Base-by-base conservation (phyloP, 2,329 filamentous ascomycete species). In the Ilyonectria sp. region DNA sequence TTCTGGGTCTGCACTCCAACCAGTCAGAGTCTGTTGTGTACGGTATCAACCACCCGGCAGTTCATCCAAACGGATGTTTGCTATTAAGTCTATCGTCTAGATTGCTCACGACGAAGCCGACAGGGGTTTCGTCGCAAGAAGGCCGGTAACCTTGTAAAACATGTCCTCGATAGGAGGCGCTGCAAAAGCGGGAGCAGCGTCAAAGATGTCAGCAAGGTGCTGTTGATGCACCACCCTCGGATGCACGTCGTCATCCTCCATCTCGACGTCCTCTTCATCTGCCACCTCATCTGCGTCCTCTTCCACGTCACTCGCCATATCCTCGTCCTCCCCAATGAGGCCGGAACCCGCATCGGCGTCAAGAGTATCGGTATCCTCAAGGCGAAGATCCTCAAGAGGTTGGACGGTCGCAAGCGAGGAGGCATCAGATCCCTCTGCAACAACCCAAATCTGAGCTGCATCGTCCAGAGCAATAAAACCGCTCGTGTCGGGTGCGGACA, bases 401-500 rank as follows among this genome's bases (percentile, higher is more conserved):
- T 87, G 86, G 5, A 87, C 86, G 26, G 89, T 82, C 4, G 84
- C 80, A 2, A 88, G 79, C 2, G 86, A 82, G 3, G 84, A 82
- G 33, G 88, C 85, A 64, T 89, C 85, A 35, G 88, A 87, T 73
- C 87, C 87, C 76, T 92, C 89, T 43, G 85, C 84, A 40, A 90
- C 77, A 31, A 87, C 88, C 82, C 90, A 90, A 44, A 97, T 84
- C 74, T 93, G 91, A 15, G 94, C 93, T 0, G 89, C 86, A n/a
- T 91, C 87, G 77, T 97, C 94, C 6, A 97, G 81, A 10, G 92
- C 82, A 44, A 96, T 83, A 78, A 94, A 97, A 5, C 94, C 94
- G 52, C 89, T 90, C 2, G 90, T 88, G 21, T 86, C 86, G 13
- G 87, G 84, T 21, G 89, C 86, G 3, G 93, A 86, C 2, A 94